Percentiles rank a stretch among this genome's conserved stretches.
These are phyloP conservation scores for Thraustotheca clavata DNA, from an alignment of 352 stramenopile species.

Conservation along the genomic window DNA sequence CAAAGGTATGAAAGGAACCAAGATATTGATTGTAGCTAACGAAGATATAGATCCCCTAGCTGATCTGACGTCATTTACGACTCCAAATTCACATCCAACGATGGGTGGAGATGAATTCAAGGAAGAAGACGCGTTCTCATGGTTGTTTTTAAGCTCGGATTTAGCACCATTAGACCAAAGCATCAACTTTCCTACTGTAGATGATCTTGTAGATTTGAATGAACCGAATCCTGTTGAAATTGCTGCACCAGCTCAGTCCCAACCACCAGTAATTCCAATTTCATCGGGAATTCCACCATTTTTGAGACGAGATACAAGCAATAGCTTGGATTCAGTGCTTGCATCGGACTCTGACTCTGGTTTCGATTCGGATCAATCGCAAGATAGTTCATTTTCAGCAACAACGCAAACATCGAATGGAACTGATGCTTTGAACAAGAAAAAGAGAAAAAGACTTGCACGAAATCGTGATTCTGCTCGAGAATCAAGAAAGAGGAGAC, in stretches of 20 bases:
- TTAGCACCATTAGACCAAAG: conserved; percentile 16
- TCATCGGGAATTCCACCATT: neutral
- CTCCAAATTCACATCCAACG: neutral
- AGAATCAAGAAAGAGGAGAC: conserved; percentile 70
- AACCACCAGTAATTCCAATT: neutral
- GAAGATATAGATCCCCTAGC: conserved; percentile 5
- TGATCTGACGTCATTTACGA: neutral
- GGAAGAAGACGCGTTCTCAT: conserved; percentile 20
- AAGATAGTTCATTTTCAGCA: neutral
- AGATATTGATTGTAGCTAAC: neutral
- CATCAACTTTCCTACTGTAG: conserved; percentile 1
- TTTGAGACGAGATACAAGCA: conserved; percentile 10
- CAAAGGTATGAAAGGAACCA: neutral
- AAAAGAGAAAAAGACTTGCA: conserved; percentile 54
- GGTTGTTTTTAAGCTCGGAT: conserved; percentile 19
- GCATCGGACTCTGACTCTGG: conserved; percentile 15
- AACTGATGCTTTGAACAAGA: conserved; percentile 24
- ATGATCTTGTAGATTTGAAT: conserved; percentile 7
- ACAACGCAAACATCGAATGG: conserved; percentile 19
- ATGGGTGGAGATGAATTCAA: conserved; percentile 7
- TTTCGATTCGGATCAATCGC: conserved; percentile 10
- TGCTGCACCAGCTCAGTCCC: neutral
- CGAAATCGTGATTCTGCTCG: conserved; percentile 67
- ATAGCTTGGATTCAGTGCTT: neutral
- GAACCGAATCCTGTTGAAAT: neutral